These are phyloP conservation scores for Gaertneriomyces sp. DNA, from an alignment of 192 early-diverging fungal species.

Conservation along the genomic window DNA sequence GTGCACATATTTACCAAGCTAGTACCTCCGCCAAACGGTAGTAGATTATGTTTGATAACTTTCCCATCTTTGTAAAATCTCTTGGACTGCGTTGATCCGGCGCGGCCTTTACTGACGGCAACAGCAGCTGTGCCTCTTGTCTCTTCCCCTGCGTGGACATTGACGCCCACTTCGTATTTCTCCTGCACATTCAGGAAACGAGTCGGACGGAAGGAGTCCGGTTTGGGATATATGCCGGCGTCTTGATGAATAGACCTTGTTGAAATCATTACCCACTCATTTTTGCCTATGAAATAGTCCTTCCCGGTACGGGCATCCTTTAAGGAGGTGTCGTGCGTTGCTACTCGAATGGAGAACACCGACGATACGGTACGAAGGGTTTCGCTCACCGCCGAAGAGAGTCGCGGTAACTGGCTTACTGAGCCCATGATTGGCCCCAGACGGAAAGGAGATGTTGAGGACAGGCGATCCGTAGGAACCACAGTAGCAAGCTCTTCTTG, in stretches of 20 bases:
- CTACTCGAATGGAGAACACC: background rate
- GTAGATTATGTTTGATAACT: background rate
- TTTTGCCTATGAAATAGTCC: background rate
- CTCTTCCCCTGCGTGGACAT: background rate
- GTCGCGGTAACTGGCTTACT: background rate
- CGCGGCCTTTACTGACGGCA: background rate
- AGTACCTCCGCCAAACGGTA: background rate
- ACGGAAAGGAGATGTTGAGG: background rate
- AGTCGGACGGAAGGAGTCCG: background rate
- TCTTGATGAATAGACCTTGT: background rate
- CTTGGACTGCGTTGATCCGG: background rate
- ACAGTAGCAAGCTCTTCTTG: background rate
- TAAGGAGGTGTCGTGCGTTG: background rate
- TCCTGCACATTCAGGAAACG: background rate
- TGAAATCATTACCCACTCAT: background rate
- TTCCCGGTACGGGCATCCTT: background rate
- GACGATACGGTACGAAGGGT: background rate
- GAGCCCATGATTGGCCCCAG: background rate
- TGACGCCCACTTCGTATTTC: background rate
- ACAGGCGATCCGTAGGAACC: background rate
- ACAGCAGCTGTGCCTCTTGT: background rate
- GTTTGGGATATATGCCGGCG: background rate
- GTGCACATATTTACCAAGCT: background rate
- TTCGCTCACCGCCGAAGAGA: background rate
- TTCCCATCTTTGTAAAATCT: background rate